A percentile compares a stretch with the other conserved stretches of the same genome.
Evolutionary conservation across 2,329 filamentous ascomycete genomes (phyloP).

Genomic region (Aschersonia sp.): DNA sequence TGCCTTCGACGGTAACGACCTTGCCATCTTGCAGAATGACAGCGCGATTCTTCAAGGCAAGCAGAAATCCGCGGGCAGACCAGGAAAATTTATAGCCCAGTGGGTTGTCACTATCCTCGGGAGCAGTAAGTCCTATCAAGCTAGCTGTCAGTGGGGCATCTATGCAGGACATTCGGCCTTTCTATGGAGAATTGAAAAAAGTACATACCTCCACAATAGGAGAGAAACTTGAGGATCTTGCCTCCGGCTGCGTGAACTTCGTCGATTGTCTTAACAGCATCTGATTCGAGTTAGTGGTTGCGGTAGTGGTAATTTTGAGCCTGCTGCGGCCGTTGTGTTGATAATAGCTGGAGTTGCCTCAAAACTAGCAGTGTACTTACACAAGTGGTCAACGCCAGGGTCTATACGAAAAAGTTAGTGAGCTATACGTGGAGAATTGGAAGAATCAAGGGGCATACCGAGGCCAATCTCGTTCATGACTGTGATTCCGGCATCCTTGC

Average conservation of each 20-base stretch:
- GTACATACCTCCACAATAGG: conserved; percentile 51
- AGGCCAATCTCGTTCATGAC: conserved; percentile 95
- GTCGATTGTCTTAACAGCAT: conserved; percentile 77
- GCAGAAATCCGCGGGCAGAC: conserved; percentile 67
- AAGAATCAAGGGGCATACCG: conserved; percentile 10
- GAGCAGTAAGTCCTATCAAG: conserved; percentile 44
- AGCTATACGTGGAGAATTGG: background rate
- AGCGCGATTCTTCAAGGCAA: conserved; percentile 76
- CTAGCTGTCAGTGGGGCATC: background rate
- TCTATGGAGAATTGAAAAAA: too few species aligned
- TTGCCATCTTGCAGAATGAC: conserved; percentile 71
- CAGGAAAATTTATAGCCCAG: conserved; percentile 81
- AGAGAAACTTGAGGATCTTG: conserved; percentile 69
- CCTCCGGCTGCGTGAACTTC: conserved; percentile 78
- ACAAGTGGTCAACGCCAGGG: conserved; percentile 58
- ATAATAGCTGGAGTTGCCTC: background rate
- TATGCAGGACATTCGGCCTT: background rate
- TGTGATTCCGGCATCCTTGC: conserved; percentile 84
- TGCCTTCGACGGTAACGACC: conserved; percentile 43
- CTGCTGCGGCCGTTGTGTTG: too few species aligned
- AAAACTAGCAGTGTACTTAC: conserved; percentile 5
- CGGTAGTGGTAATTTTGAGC: too few species aligned
- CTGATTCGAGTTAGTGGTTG: conserved; percentile 22
- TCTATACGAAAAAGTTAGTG: conserved; percentile 25
- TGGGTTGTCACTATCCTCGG: conserved; percentile 71